phyloP scores from a whole-genome alignment of 2,329 filamentous ascomycete species.

The Atkinsonella hypoxylon region DNA sequence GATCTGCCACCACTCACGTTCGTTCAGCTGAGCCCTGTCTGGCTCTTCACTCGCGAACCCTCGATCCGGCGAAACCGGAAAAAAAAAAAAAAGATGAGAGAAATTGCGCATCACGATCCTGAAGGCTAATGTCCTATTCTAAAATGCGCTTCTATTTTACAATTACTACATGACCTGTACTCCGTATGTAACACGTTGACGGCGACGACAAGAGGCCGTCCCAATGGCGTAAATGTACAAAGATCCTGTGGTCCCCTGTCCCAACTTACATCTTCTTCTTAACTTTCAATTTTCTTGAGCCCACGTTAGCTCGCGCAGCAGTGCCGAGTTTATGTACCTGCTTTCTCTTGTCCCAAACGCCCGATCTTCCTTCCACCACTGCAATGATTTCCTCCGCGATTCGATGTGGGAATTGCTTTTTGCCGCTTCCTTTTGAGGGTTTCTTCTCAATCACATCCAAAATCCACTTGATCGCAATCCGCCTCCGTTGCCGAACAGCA shows the following conservation, averaged over 20 bases:
- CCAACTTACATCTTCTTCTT: constrained; percentile 23
- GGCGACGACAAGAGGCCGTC: not conserved
- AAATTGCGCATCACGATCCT: no score
- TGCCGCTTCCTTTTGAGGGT: constrained; percentile 58
- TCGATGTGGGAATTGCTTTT: constrained; percentile 59
- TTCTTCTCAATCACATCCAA: constrained; percentile 72
- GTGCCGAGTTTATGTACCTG: constrained; percentile 72
- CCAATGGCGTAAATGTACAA: not conserved
- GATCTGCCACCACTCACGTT: no score
- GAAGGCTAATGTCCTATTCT: not conserved
- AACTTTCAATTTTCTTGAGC: constrained; percentile 23
- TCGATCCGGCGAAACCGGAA: no score
- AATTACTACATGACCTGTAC: not conserved
- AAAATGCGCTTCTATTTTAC: not conserved
- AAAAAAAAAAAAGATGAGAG: no score
- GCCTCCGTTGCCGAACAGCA: constrained; percentile 59
- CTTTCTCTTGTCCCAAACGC: constrained; percentile 72
- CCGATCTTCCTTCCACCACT: constrained; percentile 75
- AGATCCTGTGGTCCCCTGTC: not conserved
- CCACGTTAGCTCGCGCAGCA: constrained; percentile 61
- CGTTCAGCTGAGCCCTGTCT: no score
- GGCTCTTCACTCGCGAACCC: no score
- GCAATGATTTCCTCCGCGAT: constrained; percentile 79
- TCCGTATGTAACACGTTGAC: not conserved
- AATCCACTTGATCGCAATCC: constrained; percentile 80